Percentiles rank a stretch among this genome's conserved stretches.
Evolutionary conservation across 1,284 basidiomycete genomes (phyloP).

Genomic region (Earliella scabrosa): DNA sequence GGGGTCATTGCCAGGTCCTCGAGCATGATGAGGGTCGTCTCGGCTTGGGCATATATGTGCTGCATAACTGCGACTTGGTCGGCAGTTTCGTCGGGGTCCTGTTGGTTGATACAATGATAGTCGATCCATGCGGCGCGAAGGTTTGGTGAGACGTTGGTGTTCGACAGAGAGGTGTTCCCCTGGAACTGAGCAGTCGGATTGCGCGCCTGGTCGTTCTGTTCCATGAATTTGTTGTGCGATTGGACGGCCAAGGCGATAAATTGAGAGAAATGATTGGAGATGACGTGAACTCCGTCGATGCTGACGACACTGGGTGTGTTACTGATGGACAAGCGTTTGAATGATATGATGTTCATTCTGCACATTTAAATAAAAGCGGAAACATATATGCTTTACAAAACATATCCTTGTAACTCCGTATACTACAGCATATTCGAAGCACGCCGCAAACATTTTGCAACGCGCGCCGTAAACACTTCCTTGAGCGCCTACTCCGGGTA

Average conservation of each 20-base stretch:
- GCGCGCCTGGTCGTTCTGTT: no score
- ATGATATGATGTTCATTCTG: no score
- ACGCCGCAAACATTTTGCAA: no score
- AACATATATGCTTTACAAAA: no score
- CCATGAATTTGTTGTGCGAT: not conserved
- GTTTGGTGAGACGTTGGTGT: no score
- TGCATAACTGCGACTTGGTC: slow-evolving; percentile 22
- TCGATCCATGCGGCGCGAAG: slow-evolving; percentile 19
- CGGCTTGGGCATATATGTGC: slow-evolving; percentile 13
- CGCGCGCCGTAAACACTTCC: no score
- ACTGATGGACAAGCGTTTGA: not conserved
- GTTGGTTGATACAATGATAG: slow-evolving; percentile 20
- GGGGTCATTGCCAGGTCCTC: slow-evolving; percentile 11
- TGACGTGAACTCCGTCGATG: not conserved
- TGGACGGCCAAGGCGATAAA: slow-evolving; percentile 13
- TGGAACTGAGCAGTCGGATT: no score
- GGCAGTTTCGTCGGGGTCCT: slow-evolving; percentile 7
- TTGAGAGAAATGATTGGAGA: slow-evolving; percentile 14
- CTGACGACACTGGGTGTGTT: not conserved
- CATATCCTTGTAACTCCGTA: no score
- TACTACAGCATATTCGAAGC: no score
- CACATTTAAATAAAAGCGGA: no score
- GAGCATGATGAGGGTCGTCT: slow-evolving; percentile 15
- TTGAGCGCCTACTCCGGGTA: no score
- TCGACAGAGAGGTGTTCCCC: no score